Conservation (phyloP, 805 yeast genomes). For the Yamadazyma ubonensis region DNA sequence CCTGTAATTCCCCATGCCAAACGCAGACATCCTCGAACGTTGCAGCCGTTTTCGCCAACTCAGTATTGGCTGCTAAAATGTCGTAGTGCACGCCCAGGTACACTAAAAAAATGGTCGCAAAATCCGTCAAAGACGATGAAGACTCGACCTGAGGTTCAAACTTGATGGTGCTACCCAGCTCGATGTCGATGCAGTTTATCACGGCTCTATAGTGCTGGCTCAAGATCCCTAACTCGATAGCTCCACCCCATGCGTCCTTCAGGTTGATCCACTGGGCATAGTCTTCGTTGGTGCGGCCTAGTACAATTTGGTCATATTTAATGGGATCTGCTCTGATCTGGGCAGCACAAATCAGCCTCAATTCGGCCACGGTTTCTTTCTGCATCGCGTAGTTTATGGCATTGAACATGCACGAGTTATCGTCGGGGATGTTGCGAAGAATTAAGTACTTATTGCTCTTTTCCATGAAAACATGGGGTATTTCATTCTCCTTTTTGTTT, state of each 20-base stretch:
- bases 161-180: slow-evolving; percentile 54
- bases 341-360: slow-evolving; percentile 53
- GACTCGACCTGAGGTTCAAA: too few species aligned
- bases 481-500: slow-evolving; percentile 14
- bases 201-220: slow-evolving; percentile 50
- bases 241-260: slow-evolving; percentile 78
- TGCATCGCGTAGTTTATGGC: slow-evolving; percentile 55
- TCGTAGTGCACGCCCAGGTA: slow-evolving; percentile 79
- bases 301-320: slow-evolving; percentile 51
- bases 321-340: slow-evolving; percentile 41
- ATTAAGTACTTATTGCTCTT: slow-evolving; percentile 35
- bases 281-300: slow-evolving; percentile 49
- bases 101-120: slow-evolving; percentile 55
- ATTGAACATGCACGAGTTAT: slow-evolving; percentile 75
- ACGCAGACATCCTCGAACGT: too few species aligned
- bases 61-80: slow-evolving; percentile 28
- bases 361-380: slow-evolving; percentile 42
- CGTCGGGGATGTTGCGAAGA: slow-evolving; percentile 66
- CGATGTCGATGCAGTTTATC: slow-evolving; percentile 64
- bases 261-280: slow-evolving; percentile 62
- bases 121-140: too few species aligned
- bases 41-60: too few species aligned
- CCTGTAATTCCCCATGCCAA: too few species aligned
- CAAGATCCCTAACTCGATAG: slow-evolving; percentile 67
- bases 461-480: slow-evolving; percentile 25